phyloP scores from a whole-genome alignment of 2,329 filamentous ascomycete species.

The Penicillium sp. region DNA sequence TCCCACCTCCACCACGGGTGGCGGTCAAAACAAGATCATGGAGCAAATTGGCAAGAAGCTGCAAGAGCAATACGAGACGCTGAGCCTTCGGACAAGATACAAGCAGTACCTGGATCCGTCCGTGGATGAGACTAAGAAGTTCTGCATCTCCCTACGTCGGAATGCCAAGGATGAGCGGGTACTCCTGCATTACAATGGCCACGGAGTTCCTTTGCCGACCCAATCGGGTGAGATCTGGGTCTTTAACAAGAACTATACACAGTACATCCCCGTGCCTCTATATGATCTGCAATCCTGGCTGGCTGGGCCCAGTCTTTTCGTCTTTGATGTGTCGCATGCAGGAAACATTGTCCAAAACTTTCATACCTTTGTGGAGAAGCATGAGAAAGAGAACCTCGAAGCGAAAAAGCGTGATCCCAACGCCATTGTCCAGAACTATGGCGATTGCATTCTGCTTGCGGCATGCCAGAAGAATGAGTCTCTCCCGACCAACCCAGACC shows the following conservation, averaged over 20 bases:
- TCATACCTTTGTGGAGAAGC: constrained; percentile 89
- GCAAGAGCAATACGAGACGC: constrained; percentile 93
- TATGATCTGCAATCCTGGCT: constrained; percentile 96
- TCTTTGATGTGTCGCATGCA: constrained; percentile 96
- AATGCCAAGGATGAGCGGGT: constrained; percentile 96
- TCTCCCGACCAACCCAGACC: constrained; percentile 86
- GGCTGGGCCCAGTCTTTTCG: constrained; percentile 90
- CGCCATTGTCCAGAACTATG: constrained; percentile 62
- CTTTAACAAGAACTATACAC: constrained; percentile 97
- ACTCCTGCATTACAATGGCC: constrained; percentile 97
- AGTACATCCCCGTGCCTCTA: constrained; percentile 95
- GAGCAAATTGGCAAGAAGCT: constrained; percentile 94
- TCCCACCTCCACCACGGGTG: constrained; percentile 73
- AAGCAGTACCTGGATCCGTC: constrained; percentile 97
- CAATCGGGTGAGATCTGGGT: constrained; percentile 98
- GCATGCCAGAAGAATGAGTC: constrained; percentile 90
- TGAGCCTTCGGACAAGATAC: constrained; percentile 93
- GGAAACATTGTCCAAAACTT: constrained; percentile 96
- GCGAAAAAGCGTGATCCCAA: constrained; percentile 72
- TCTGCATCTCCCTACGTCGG: constrained; percentile 81
- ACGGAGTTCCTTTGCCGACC: constrained; percentile 94
- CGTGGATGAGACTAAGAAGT: constrained; percentile 95
- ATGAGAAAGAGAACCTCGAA: constrained; percentile 84
- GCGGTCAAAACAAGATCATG: constrained; percentile 74
- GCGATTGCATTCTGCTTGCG: constrained; percentile 87